Conservation (phyloP, 176 grass and related monocot species). For the Oryza brachyantha region DNA sequence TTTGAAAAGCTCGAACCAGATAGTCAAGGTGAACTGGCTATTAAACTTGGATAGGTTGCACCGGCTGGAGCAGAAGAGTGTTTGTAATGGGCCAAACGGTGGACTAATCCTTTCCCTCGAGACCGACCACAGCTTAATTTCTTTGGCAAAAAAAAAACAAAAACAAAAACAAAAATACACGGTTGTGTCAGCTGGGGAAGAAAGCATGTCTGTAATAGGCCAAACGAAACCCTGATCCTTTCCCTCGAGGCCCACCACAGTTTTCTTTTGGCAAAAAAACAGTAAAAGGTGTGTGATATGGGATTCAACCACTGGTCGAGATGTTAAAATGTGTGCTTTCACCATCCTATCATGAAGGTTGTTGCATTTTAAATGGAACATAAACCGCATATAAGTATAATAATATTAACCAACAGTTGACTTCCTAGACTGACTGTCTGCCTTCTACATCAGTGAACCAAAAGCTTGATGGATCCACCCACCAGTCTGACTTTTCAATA, state of each 20-base stretch:
- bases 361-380: not conserved
- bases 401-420: not conserved
- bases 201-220: not conserved
- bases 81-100: not conserved
- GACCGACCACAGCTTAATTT: not conserved
- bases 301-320: not conserved
- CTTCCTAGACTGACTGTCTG: not conserved
- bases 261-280: not conserved
- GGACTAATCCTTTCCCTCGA: not conserved
- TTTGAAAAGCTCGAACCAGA: not conserved
- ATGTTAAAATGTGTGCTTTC: not conserved
- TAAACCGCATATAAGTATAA: not conserved
- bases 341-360: not conserved
- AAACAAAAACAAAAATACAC: too few relatives aligned
- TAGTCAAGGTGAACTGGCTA: not conserved
- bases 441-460: too few relatives aligned
- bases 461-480: not conserved
- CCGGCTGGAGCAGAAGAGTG: not conserved
- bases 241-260: not conserved
- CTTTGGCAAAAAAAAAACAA: not conserved
- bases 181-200: not conserved
- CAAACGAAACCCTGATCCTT: not conserved
- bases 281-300: not conserved
- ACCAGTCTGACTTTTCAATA: not conserved
- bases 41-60: not conserved